A percentile compares a stretch with the other conserved stretches of the same genome.
phyloP scores from a whole-genome alignment of 148 eudicot genomes.

The Rhododendron ovatum region DNA sequence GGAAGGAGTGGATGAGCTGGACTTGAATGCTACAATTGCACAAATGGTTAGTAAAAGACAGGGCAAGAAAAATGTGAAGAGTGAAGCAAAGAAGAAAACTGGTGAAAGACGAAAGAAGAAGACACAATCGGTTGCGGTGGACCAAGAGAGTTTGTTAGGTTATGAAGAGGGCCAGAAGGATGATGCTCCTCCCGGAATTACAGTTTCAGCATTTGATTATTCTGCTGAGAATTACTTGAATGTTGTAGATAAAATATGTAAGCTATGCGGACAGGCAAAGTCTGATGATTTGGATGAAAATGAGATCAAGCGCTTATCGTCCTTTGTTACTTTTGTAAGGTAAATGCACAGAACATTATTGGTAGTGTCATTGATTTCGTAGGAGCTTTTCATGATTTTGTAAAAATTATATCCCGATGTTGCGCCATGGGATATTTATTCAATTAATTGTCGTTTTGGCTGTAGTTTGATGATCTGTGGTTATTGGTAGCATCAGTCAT shows the following conservation, averaged over 20 bases:
- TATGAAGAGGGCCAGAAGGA: constrained; percentile 6
- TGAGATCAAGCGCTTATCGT: constrained; percentile 49
- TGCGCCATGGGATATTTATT: not conserved
- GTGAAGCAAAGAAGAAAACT: constrained; percentile 1
- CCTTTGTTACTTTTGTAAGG: constrained; percentile 64
- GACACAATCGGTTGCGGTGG: constrained; percentile 1
- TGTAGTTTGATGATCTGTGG: not conserved
- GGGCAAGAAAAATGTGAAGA: constrained; percentile 14
- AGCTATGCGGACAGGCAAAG: constrained; percentile 39
- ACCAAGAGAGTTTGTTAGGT: constrained; percentile 4
- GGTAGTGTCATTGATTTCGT: not conserved
- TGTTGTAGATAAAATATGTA: constrained; percentile 37
- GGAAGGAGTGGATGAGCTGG: constrained; percentile 12
- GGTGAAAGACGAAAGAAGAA: not conserved
- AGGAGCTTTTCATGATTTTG: not conserved
- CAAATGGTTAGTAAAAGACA: not conserved
- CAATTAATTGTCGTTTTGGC: not conserved
- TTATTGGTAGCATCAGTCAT: not conserved
- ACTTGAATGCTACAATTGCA: not conserved
- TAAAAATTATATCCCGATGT: not conserved
- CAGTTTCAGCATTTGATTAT: constrained; percentile 45
- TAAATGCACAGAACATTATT: constrained; percentile 9
- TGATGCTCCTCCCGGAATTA: constrained; percentile 21
- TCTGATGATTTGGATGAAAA: constrained; percentile 22
- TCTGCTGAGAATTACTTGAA: constrained; percentile 55